Percentiles rank a stretch among this genome's conserved stretches.
These are phyloP conservation scores for Alternaria sp. DNA, from an alignment of 2,329 filamentous ascomycete genomes.

Conservation along the genomic window DNA sequence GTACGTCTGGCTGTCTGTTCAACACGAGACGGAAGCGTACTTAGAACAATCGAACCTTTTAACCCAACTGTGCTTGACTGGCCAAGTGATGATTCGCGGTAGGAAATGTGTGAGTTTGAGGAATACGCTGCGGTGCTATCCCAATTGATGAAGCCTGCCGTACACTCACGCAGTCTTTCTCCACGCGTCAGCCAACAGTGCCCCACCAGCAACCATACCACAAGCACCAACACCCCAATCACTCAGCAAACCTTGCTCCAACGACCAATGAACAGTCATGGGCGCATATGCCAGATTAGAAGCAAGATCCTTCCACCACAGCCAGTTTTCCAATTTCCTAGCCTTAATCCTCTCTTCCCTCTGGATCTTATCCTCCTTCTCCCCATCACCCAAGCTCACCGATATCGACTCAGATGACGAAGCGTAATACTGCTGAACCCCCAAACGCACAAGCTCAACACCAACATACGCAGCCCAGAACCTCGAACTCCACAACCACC, in stretches of 20 bases:
- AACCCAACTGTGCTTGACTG: not conserved
- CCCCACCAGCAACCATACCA: conserved; percentile 59
- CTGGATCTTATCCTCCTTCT: conserved; percentile 57
- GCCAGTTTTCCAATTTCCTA: conserved; percentile 39
- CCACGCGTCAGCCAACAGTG: conserved; percentile 56
- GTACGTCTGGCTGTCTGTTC: not conserved
- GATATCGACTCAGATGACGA: not conserved
- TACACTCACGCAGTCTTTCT: conserved; percentile 40
- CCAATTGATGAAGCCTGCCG: not conserved
- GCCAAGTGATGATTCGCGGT: not conserved
- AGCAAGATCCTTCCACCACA: conserved; percentile 71
- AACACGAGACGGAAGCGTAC: not conserved
- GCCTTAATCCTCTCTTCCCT: conserved; percentile 35
- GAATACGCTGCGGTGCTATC: not conserved
- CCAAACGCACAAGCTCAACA: conserved; percentile 74
- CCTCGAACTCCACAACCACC: conserved; percentile 75
- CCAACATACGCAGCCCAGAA: conserved; percentile 82
- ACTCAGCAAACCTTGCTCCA: conserved; percentile 62
- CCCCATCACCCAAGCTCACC: conserved; percentile 41
- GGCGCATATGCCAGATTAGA: conserved; percentile 80
- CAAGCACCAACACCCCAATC: conserved; percentile 65
- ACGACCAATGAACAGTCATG: conserved; percentile 82
- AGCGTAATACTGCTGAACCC: conserved; percentile 45
- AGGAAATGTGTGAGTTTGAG: not conserved
- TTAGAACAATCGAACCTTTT: not conserved